A percentile compares a stretch with the other conserved stretches of the same genome.
These are phyloP conservation scores for Vigna trinervia DNA, from an alignment of 306 rosid species.

Conservation along the genomic window DNA sequence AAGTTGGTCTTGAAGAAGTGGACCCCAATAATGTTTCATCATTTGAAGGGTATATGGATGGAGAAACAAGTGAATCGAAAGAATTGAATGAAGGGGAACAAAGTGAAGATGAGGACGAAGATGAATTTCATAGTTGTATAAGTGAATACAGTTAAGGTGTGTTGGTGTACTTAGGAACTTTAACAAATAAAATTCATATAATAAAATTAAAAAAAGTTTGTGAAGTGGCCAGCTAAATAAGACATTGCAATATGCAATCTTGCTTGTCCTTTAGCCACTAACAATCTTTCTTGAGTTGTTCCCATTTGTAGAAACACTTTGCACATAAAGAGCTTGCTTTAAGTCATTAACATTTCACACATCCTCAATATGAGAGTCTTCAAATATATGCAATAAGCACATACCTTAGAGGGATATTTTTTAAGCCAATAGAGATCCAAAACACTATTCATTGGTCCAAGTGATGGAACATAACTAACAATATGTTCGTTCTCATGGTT, in stretches of 20 bases:
- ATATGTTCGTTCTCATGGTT: slow-evolving; percentile 75
- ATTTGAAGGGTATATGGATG: too few species aligned
- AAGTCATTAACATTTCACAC: slow-evolving; percentile 41
- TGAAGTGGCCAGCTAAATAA: too few species aligned
- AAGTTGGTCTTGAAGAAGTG: too few species aligned
- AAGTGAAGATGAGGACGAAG: too few species aligned
- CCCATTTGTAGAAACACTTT: slow-evolving; percentile 49
- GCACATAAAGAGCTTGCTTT: slow-evolving; percentile 49
- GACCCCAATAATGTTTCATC: too few species aligned
- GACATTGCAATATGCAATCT: slow-evolving; percentile 24
- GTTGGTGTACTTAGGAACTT: too few species aligned
- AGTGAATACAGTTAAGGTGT: too few species aligned
- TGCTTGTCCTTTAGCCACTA: slow-evolving; percentile 55
- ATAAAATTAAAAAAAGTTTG: too few species aligned
- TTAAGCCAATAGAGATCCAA: slow-evolving; percentile 90
- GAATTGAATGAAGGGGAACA: too few species aligned
- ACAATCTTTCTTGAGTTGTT: slow-evolving; percentile 56
- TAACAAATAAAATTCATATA: too few species aligned
- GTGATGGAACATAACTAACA: slow-evolving; percentile 72
- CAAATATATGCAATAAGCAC: slow-evolving; percentile 31
- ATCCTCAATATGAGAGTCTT: slow-evolving; percentile 42
- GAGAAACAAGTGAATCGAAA: too few species aligned
- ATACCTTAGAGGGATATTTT: slow-evolving; percentile 83
- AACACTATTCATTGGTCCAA: slow-evolving; percentile 84
- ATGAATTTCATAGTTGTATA: too few species aligned